phyloP scores from a whole-genome alignment of 768 basidiomycete species.

The Boletus insuetus region DNA sequence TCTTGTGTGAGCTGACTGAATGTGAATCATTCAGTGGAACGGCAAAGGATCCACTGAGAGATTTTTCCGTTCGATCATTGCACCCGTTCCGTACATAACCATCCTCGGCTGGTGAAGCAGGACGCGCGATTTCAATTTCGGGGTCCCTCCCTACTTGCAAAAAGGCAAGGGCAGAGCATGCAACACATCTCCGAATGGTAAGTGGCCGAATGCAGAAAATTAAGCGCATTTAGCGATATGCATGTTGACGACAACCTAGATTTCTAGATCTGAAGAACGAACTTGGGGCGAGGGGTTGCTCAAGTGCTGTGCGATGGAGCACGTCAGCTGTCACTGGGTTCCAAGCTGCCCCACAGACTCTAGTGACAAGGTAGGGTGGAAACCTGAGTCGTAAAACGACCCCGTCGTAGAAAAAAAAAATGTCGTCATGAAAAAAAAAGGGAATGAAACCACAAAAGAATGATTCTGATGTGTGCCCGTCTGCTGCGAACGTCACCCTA shows the following conservation, averaged over 20 bases:
- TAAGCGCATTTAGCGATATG: neutral
- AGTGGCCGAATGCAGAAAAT: constrained; percentile 7
- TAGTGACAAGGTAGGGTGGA: too few relatives aligned
- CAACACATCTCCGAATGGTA: constrained; percentile 6
- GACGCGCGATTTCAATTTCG: constrained; percentile 3
- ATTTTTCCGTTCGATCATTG: neutral
- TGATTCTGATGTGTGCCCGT: neutral
- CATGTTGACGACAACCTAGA: constrained; percentile 7
- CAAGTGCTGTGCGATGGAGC: neutral
- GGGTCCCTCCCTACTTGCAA: neutral
- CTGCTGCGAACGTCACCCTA: constrained; percentile 1
- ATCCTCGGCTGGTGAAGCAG: neutral
- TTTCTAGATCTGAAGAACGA: constrained; percentile 3
- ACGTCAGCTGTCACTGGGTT: neutral
- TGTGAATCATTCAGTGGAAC: neutral
- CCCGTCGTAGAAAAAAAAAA: neutral
- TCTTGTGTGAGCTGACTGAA: constrained; percentile 7
- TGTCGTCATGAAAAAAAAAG: neutral
- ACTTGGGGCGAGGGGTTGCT: constrained; percentile 11
- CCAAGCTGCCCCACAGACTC: too few relatives aligned
- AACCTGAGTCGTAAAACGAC: neutral
- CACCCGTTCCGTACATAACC: neutral
- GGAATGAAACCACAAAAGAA: neutral
- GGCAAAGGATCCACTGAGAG: neutral
- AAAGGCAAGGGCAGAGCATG: neutral